Conservation (phyloP, 768 basidiomycete genomes). For the Lactarius quietus region DNA sequence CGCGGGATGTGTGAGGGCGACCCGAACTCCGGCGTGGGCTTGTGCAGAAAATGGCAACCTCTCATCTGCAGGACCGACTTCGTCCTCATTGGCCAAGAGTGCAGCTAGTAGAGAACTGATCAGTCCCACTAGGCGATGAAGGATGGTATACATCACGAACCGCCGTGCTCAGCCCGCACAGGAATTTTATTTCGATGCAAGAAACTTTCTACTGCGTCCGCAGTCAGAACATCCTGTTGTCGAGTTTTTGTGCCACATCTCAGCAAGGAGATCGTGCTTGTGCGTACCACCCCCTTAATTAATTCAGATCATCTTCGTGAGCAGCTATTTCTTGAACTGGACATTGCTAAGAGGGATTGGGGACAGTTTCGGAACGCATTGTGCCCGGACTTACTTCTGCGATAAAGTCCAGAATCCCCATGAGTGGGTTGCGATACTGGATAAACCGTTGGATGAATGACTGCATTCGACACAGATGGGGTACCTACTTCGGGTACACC, state of each 20-base stretch:
- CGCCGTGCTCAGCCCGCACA: neutral
- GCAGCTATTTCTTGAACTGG: neutral
- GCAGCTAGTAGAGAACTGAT: constrained; percentile 1
- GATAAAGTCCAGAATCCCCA: constrained; percentile 4
- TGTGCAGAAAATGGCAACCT: neutral
- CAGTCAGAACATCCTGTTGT: neutral
- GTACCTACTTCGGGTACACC: too few relatives aligned
- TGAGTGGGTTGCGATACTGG: neutral
- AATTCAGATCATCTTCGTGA: constrained; percentile 1
- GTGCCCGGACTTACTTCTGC: neutral
- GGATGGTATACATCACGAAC: neutral
- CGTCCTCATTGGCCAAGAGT: neutral
- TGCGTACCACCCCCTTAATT: neutral
- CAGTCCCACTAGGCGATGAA: neutral
- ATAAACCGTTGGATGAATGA: neutral
- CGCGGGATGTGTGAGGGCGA: neutral
- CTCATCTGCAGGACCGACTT: neutral
- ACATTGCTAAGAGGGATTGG: neutral
- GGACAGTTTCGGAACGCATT: neutral
- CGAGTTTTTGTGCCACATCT: neutral
- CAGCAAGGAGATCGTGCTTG: too few relatives aligned
- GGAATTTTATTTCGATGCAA: neutral
- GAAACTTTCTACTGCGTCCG: neutral
- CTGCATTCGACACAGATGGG: too few relatives aligned
- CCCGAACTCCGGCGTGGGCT: neutral